Evolutionary conservation across 2,329 filamentous ascomycete species (phyloP).

Genomic region (Cordyceps militaris): DNA sequence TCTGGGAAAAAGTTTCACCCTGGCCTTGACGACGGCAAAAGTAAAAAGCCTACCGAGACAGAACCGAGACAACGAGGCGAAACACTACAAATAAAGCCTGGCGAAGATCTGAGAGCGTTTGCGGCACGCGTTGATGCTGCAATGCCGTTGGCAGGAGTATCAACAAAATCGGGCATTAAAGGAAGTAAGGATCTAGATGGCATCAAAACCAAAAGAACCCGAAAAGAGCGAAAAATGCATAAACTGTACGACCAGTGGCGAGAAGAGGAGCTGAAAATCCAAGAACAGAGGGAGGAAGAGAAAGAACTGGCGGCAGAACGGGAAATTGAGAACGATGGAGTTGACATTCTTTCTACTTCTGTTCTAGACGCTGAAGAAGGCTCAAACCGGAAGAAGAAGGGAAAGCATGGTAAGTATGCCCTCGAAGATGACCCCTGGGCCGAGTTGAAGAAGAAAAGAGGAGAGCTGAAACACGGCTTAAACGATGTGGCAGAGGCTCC

Average conservation of each 20-base stretch:
- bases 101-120: conserved; percentile 79
- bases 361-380: conserved; percentile 34
- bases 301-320: conserved; percentile 56
- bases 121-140: conserved; percentile 75
- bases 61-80: conserved; percentile 24
- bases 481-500: conserved; percentile 66
- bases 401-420: conserved; percentile 41
- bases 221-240: conserved; percentile 77
- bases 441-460: conserved; percentile 60
- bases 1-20: conserved; percentile 51
- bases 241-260: conserved; percentile 74
- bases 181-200: conserved; percentile 57
- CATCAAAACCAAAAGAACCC: conserved; percentile 63
- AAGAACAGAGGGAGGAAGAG: conserved; percentile 59
- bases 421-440: conserved; percentile 71
- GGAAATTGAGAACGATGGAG: conserved; percentile 53
- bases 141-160: conserved; percentile 66
- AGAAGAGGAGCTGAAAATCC: conserved; percentile 56
- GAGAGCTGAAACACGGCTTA: conserved; percentile 38
- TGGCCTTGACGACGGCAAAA: conserved; percentile 64
- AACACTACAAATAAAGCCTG: conserved; percentile 67
- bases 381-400: conserved; percentile 27
- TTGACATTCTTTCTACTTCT: conserved; percentile 41
- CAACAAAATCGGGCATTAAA: conserved; percentile 50
- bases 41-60: conserved; percentile 17